Evolutionary conservation across 2,329 filamentous ascomycete genomes (phyloP).

Genomic region (Neodidymelliopsis sp.): DNA sequence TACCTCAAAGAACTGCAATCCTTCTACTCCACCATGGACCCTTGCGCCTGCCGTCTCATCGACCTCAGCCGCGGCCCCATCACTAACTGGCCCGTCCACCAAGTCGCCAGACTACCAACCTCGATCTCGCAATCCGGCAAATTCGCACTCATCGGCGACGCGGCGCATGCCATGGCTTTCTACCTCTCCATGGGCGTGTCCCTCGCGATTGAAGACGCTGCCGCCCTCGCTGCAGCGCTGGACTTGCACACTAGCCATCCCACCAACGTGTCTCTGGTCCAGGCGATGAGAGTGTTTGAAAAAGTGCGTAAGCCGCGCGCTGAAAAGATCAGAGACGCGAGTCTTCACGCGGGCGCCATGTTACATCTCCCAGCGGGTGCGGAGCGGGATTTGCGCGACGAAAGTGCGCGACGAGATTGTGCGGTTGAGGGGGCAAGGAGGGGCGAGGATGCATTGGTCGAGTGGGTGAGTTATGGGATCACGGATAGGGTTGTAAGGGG

Average conservation of each 20-base stretch:
- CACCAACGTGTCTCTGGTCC: background rate
- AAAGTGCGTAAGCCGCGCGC: constrained; percentile 21
- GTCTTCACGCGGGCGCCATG: constrained; percentile 22
- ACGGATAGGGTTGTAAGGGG: constrained; percentile 19
- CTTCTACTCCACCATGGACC: constrained; percentile 15
- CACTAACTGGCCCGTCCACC: constrained; percentile 23
- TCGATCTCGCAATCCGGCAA: constrained; percentile 20
- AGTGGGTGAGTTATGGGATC: constrained; percentile 22
- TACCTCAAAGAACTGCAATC: constrained; percentile 10
- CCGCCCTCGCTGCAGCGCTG: constrained; percentile 10
- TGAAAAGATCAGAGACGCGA: constrained; percentile 23
- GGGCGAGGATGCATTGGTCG: constrained; percentile 8
- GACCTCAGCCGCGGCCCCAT: constrained; percentile 13
- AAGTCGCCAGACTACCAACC: constrained; percentile 18
- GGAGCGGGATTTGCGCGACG: constrained; percentile 12
- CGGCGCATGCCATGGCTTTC: constrained; percentile 26
- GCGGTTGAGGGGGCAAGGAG: background rate
- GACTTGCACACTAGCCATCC: background rate
- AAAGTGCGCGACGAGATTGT: constrained; percentile 12
- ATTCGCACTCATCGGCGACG: constrained; percentile 26
- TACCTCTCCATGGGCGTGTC: constrained; percentile 29
- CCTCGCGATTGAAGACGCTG: constrained; percentile 30
- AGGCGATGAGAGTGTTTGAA: constrained; percentile 20
- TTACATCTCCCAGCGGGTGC: constrained; percentile 20
- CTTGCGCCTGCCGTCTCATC: constrained; percentile 15